Evolutionary conservation across 2,329 filamentous ascomycete genomes (phyloP), one percentile per base, ranked within the genome.

Genomic region (Colletotrichum costaricense): DNA sequence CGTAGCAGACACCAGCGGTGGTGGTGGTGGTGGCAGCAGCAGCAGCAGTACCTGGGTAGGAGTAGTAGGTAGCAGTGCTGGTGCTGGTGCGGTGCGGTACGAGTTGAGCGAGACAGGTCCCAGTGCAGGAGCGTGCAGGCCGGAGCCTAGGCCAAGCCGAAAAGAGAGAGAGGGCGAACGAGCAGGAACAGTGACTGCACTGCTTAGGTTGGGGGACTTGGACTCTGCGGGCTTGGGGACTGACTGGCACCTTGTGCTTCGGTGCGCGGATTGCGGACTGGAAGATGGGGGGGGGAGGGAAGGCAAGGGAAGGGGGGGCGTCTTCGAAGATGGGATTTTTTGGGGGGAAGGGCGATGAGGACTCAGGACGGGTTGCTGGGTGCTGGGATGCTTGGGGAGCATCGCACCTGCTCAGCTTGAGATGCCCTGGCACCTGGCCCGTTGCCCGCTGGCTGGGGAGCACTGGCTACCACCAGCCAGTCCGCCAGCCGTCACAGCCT

Each of bases 91-190:
- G 16, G 64, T 62, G 67, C 42, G 55, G 68, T 72, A 68, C 67
- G 67, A 71, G 71, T 62, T 66, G 71, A 65, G 71, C 67, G 56
- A 73, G 67, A 71, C 71, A 73, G 60, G 71, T 71, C 63, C 67
- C 71, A 62, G 59, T 26, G 60, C 69, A 64, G 69, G 70, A 57
- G 70, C 71, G 71, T 66, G 71, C 67, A 69, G 71, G 33, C 71
- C 67, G 62, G 66, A 60, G 46, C 63, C 70, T 66, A 62, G 46
- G 19, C 67, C 67, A 69, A 69, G 62, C 55, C 67, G 42, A 63
- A 67, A 71, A 59, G 52, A 64, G 67, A 54, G 70, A 64, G 70
- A 65, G 60, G 49, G 70, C 46, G 67, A 66, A 65, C 42, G 26
- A 55, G 55, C 26, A 59, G 54, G 66, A 64, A 70, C 67, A 64